Evolutionary conservation across 768 basidiomycete species (phyloP), one percentile per base, ranked within the genome.

Genomic region (Hebeloma cylindrosporum): DNA sequence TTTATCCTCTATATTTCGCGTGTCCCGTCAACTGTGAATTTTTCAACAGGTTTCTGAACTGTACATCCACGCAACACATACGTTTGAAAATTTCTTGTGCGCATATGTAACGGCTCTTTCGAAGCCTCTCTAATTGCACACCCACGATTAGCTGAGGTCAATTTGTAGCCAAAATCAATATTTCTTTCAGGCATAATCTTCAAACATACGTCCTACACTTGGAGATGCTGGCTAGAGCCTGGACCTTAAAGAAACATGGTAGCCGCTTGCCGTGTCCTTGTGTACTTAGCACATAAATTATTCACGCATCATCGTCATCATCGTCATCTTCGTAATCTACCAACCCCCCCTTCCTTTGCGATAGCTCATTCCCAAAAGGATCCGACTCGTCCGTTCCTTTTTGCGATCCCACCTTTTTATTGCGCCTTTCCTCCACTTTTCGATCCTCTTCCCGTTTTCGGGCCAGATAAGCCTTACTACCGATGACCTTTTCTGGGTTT

Each of bases 401-500:
- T 33, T 72, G 68, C 7, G 68, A 58, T 22, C 79, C 66, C 11
- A 78, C 82, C 57, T 85, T 87, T 55, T 75, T 78, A 32, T 63
- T 75, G 44, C 89, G 72, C 62, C 88, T 92, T 48, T 77, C 79
- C 50, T 80, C 80, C 2, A 82, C 83, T 56, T 75, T 77, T 42
- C 70, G 78, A 55, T 89, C 88, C 45, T 83, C 81, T 53, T 82
- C 83, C n/a, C 73, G 79, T 52, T 80, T 82, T 60, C 81, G 83
- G 16, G 79, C 78, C 18, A 83, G 62, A 62, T 86, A 93, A 2
- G 89, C 86, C 48, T 80, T 84, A 50, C 83, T 95, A n/a, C 93
- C 93, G 9, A 83, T 81, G 4, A 95, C 84, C 64, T 94, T 96
- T 65, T 95, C 93, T 4, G 96, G 96, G 58, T 99, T 98, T 62